phyloP scores from a whole-genome alignment of 2,329 filamentous ascomycete species.

The Fusarium goolgardi region DNA sequence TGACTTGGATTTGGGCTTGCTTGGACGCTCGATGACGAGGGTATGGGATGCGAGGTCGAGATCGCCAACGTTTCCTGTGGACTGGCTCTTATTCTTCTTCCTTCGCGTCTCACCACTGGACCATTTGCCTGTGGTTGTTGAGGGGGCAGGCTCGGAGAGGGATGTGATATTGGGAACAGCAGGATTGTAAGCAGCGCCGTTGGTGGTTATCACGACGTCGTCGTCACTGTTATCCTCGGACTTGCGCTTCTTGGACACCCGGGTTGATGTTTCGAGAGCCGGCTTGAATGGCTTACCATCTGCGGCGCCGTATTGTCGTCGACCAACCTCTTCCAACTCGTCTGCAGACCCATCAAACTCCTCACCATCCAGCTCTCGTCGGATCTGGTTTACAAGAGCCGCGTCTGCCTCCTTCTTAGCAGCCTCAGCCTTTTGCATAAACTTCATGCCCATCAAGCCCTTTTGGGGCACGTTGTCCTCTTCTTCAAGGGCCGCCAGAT shows the following conservation, averaged over 20 bases:
- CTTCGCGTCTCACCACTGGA: slow-evolving; percentile 54
- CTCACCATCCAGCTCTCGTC: slow-evolving; percentile 76
- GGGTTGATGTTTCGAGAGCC: slow-evolving; percentile 47
- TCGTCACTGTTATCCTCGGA: slow-evolving; percentile 46
- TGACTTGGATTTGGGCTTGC: slow-evolving; percentile 48
- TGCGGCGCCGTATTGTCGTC: slow-evolving; percentile 73
- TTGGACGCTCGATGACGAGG: slow-evolving; percentile 48
- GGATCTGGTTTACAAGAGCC: slow-evolving; percentile 75
- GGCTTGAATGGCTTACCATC: slow-evolving; percentile 50
- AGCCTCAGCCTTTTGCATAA: slow-evolving; percentile 92
- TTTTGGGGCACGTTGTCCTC: slow-evolving; percentile 68
- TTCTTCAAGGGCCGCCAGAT: slow-evolving; percentile 57
- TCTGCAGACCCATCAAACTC: slow-evolving; percentile 63
- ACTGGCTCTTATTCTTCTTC: slow-evolving; percentile 56
- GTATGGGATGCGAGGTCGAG: slow-evolving; percentile 56
- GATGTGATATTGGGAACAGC: slow-evolving; percentile 38
- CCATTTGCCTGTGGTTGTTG: slow-evolving; percentile 56
- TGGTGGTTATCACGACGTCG: slow-evolving; percentile 47
- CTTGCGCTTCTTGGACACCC: slow-evolving; percentile 47
- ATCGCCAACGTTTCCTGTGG: slow-evolving; percentile 49
- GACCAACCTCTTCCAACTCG: slow-evolving; percentile 70
- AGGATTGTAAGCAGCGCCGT: slow-evolving; percentile 27
- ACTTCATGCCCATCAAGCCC: slow-evolving; percentile 85
- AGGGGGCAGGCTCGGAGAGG: slow-evolving; percentile 34
- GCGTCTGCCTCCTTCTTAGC: slow-evolving; percentile 83